A percentile compares a stretch with the other conserved stretches of the same genome.
phyloP scores from a whole-genome alignment of 2,329 filamentous ascomycete species.

The Hysterium pulicare region DNA sequence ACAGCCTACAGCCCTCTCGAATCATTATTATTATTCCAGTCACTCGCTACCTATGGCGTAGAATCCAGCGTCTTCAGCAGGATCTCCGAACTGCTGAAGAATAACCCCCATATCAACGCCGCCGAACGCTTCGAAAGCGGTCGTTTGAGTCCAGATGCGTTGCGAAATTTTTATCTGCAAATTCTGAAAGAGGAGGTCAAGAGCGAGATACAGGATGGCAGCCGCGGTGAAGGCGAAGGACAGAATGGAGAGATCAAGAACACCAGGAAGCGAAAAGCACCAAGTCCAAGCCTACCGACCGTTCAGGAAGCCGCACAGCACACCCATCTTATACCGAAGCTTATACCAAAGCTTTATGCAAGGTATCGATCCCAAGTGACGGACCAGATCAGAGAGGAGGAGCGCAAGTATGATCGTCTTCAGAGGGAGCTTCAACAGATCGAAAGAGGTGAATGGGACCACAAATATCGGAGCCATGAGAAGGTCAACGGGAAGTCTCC shows the following conservation, averaged over 20 bases:
- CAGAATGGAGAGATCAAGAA: constrained; percentile 36
- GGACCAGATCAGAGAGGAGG: constrained; percentile 70
- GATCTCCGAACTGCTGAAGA: constrained; percentile 72
- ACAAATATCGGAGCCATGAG: constrained; percentile 29
- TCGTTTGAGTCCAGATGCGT: constrained; percentile 71
- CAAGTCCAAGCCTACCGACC: constrained; percentile 60
- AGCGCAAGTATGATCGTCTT: constrained; percentile 62
- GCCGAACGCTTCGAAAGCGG: constrained; percentile 68
- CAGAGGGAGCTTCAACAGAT: constrained; percentile 67
- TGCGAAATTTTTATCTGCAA: constrained; percentile 74
- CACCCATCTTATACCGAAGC: constrained; percentile 62
- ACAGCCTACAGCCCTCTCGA: constrained; percentile 79
- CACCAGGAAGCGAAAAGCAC: constrained; percentile 70
- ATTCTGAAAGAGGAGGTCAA: constrained; percentile 71
- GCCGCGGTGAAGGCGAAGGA: constrained; percentile 41
- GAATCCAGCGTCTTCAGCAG: constrained; percentile 63
- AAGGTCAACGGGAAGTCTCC: constrained; percentile 19
- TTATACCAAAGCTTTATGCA: constrained; percentile 72
- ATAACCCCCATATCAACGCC: constrained; percentile 68
- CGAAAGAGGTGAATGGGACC: constrained; percentile 58
- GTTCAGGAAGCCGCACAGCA: constrained; percentile 66
- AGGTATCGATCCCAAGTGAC: constrained; percentile 69
- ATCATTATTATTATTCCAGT: constrained; percentile 80
- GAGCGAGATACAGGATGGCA: constrained; percentile 44
- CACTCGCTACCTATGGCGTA: constrained; percentile 65